phyloP scores from a whole-genome alignment of 2,329 filamentous ascomycete genomes.

The Pyricularia sp. region DNA sequence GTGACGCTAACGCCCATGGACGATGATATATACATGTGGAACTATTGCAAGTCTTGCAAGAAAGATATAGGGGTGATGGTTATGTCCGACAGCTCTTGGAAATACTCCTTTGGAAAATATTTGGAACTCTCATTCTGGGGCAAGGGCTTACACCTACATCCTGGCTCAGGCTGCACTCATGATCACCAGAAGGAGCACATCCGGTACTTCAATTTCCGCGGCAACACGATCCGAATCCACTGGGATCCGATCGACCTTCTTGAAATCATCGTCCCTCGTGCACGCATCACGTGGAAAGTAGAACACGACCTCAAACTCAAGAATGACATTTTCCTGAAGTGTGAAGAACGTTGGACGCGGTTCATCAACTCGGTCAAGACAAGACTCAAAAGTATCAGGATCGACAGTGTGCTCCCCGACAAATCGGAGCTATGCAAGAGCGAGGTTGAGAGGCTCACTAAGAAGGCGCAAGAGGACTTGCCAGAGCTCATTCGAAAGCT shows the following conservation, averaged over 20 bases:
- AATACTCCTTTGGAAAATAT: constrained; percentile 97
- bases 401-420: constrained; percentile 83
- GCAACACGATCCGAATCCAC: constrained; percentile 79
- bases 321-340: constrained; percentile 78
- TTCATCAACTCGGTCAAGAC: constrained; percentile 85
- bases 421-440: constrained; percentile 73
- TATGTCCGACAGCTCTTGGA: constrained; percentile 94
- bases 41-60: constrained; percentile 83
- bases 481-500: constrained; percentile 63
- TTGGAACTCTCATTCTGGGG: constrained; percentile 98
- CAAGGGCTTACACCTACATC: constrained; percentile 64
- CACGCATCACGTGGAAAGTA: constrained; percentile 94
- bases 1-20: constrained; percentile 31
- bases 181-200: constrained; percentile 90
- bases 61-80: constrained; percentile 81
- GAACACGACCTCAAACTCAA: constrained; percentile 87
- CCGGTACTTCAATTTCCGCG: constrained; percentile 82
- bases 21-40: constrained; percentile 90
- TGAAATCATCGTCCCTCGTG: constrained; percentile 86
- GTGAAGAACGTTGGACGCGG: constrained; percentile 70
- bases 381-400: constrained; percentile 78
- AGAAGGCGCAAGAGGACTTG: constrained; percentile 79
- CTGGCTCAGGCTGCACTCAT: constrained; percentile 68
- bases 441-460: constrained; percentile 70
- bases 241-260: constrained; percentile 89